Evolutionary conservation across 495 filamentous ascomycete species (phyloP).

Genomic region (Darksidea phi): DNA sequence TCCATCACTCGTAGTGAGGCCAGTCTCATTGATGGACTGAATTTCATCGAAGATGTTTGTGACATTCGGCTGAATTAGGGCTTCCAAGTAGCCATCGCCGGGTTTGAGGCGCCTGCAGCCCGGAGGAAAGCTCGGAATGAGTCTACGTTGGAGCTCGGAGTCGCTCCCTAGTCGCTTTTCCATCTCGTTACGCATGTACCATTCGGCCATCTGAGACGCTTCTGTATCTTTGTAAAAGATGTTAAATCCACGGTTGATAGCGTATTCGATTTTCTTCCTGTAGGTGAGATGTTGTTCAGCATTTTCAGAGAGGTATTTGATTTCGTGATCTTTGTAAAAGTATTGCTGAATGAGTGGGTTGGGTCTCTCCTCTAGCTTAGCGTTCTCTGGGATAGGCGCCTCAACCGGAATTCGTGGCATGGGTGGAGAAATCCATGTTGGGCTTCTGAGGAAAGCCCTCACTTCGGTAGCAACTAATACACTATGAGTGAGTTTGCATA

Average conservation of each 20-base stretch:
- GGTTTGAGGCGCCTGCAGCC: conserved; percentile 36
- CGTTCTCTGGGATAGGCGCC: conserved; percentile 25
- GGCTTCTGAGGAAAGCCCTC: conserved; percentile 33
- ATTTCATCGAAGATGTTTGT: conserved; percentile 31
- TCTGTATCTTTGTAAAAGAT: conserved; percentile 40
- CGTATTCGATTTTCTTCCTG: conserved; percentile 39
- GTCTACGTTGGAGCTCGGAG: too few relatives aligned
- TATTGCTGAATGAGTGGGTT: conserved; percentile 37
- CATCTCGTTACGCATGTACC: too few relatives aligned
- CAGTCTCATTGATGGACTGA: conserved; percentile 28
- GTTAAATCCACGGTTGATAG: conserved; percentile 42
- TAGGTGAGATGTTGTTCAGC: conserved; percentile 41
- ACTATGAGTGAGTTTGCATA: too few relatives aligned
- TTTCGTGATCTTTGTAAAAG: conserved; percentile 42
- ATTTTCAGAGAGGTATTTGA: conserved; percentile 40
- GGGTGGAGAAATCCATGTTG: conserved; percentile 38
- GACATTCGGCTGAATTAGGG: conserved; percentile 35
- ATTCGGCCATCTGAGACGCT: too few relatives aligned
- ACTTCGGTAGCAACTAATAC: too few relatives aligned
- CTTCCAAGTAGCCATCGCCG: conserved; percentile 40
- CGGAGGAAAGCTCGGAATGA: conserved; percentile 41
- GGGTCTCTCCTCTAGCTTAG: conserved; percentile 31
- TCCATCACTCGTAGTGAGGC: conserved; percentile 34
- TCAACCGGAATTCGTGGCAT: conserved; percentile 34
- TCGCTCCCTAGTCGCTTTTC: too few relatives aligned